These are phyloP conservation scores for Sporormia fimetaria DNA, from an alignment of 495 filamentous ascomycete species.

Conservation along the genomic window DNA sequence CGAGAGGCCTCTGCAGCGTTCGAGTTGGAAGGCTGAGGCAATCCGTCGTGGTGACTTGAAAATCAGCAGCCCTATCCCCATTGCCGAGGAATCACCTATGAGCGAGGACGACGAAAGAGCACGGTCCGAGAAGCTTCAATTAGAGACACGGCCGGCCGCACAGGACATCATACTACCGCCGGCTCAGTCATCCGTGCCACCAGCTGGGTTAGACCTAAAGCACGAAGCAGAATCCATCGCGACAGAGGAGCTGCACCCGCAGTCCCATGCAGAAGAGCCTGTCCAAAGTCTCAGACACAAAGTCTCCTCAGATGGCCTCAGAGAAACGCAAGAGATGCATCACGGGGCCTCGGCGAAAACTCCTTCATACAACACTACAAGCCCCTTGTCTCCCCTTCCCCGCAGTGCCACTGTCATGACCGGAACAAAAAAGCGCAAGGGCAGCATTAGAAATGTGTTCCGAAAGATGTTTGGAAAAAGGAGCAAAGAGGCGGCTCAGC, in stretches of 20 bases:
- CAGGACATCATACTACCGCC: not conserved
- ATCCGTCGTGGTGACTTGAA: constrained; percentile 29
- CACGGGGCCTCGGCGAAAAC: too few species aligned
- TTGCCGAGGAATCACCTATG: constrained; percentile 19
- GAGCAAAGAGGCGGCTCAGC: constrained; percentile 9
- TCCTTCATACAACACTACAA: constrained; percentile 6
- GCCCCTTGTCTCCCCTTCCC: constrained; percentile 14
- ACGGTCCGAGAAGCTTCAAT: constrained; percentile 14
- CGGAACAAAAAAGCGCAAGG: constrained; percentile 23
- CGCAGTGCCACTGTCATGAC: constrained; percentile 10
- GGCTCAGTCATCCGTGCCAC: constrained; percentile 1
- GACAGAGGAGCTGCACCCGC: not conserved
- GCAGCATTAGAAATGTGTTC: constrained; percentile 21
- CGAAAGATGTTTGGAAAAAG: constrained; percentile 25
- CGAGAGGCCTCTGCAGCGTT: constrained; percentile 13
- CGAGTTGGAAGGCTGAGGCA: constrained; percentile 27
- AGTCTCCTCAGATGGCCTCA: constrained; percentile 2
- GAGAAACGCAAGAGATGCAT: constrained; percentile 10
- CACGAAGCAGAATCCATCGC: not conserved
- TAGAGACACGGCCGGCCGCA: not conserved
- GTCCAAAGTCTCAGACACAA: constrained; percentile 9
- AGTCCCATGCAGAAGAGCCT: not conserved
- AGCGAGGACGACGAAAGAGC: constrained; percentile 18
- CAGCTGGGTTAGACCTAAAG: too few species aligned
- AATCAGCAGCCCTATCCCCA: constrained; percentile 29